Evolutionary conservation across 768 basidiomycete species (phyloP).

Genomic region (Phallus indusiatus): DNA sequence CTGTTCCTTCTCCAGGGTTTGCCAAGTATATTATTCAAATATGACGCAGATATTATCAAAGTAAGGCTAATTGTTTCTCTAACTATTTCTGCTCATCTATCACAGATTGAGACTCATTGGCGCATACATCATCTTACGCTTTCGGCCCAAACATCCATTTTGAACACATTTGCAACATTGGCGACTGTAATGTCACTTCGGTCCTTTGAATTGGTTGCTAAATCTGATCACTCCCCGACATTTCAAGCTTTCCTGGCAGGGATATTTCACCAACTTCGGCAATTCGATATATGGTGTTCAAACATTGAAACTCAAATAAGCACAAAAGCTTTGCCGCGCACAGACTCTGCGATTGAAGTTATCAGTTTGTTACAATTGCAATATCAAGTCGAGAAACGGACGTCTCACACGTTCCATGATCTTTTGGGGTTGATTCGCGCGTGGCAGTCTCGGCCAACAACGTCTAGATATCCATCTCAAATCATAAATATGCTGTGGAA

Average conservation of each 20-base stretch:
- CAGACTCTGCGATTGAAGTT: slow-evolving; percentile 31
- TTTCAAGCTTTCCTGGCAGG: slow-evolving; percentile 81
- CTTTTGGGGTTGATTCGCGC: slow-evolving; percentile 40
- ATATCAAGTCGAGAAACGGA: slow-evolving; percentile 46
- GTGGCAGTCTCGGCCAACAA: slow-evolving; percentile 27
- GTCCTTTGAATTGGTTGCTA: slow-evolving; percentile 32
- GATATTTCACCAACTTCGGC: slow-evolving; percentile 46
- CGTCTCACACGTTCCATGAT: slow-evolving; percentile 48
- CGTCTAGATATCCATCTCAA: slow-evolving; percentile 44
- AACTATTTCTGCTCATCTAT: background rate
- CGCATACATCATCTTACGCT: slow-evolving; percentile 60
- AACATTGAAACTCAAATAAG: slow-evolving; percentile 56
- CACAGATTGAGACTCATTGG: slow-evolving; percentile 23
- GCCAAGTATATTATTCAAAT: slow-evolving; percentile 8
- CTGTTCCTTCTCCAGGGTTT: slow-evolving; percentile 69
- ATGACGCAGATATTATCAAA: background rate
- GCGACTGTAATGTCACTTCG: slow-evolving; percentile 59
- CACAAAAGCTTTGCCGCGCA: slow-evolving; percentile 40
- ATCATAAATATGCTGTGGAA: slow-evolving; percentile 56
- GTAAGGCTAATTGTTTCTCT: background rate
- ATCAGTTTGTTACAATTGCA: slow-evolving; percentile 62
- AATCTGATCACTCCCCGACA: slow-evolving; percentile 26
- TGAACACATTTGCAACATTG: slow-evolving; percentile 44
- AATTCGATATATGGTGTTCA: slow-evolving; percentile 65
- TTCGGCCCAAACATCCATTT: slow-evolving; percentile 54